A percentile compares a stretch with the other conserved stretches of the same genome.
Conservation (phyloP, 2,329 filamentous ascomycete genomes). For the Phialophora expanda region DNA sequence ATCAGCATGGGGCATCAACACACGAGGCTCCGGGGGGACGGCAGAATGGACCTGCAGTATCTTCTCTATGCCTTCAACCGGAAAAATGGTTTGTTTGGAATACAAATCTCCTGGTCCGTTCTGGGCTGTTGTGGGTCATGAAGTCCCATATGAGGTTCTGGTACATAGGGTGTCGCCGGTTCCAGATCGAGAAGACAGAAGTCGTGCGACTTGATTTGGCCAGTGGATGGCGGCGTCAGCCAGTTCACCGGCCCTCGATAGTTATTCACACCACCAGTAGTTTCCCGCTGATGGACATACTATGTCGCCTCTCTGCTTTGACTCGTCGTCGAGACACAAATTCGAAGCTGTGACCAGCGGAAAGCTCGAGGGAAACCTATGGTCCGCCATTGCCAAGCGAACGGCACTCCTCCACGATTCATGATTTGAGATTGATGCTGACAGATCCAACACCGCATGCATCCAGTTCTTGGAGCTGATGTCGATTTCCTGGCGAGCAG, state of each 20-base stretch:
- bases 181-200: neutral
- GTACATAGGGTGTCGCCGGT: neutral
- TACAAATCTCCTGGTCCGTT: neutral
- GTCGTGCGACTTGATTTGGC: neutral
- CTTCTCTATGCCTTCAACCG: neutral
- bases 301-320: neutral
- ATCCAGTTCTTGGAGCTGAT: neutral
- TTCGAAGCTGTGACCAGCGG: neutral
- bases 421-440: neutral
- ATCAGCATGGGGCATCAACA: neutral
- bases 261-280: neutral
- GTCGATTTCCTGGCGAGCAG: neutral
- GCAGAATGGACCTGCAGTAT: neutral
- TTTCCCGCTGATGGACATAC: neutral
- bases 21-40: neutral
- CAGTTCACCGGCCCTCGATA: neutral
- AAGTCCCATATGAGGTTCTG: neutral
- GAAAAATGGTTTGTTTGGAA: neutral
- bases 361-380: neutral
- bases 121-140: neutral
- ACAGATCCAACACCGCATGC: neutral
- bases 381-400: neutral
- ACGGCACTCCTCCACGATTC: neutral
- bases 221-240: neutral
- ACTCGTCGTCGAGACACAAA: neutral